Base-by-base conservation (phyloP, 73 alveolate genomes). In the Uronychia binucleata region DNA sequence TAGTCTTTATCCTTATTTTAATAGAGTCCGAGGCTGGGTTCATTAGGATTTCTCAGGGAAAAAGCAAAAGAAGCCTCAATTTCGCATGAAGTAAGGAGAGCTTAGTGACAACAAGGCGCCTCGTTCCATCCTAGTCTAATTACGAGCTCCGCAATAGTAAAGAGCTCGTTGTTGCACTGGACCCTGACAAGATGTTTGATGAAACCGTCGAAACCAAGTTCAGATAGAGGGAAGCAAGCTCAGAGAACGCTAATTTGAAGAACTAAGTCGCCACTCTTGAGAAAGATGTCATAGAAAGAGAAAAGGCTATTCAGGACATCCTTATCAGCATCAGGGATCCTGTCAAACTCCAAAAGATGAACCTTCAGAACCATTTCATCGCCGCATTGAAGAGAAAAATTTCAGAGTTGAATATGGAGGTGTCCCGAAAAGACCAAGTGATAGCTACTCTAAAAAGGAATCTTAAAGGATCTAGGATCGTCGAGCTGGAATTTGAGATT, bases 161-260 rank as follows among this genome's bases (percentile, higher is more conserved):
- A n/a, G n/a, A n/a, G n/a, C n/a, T n/a, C n/a, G n/a, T n/a, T n/a
- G n/a, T n/a, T n/a, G n/a, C n/a, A n/a, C n/a, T n/a, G n/a, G n/a
- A n/a, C n/a, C n/a, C n/a, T n/a, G 67, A 46, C 67, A 46, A 19
- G 19, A 5, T 46, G n/a, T 46, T 11, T 19, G 67, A 46, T 46
- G 67, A 46, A 46, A 46, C 67, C 5, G 19, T 46, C 5, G 19
- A 5, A 11, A 46, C 67, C 67, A 46, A 46, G 19, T 11, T 46
- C n/a, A 46, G 67, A 11, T 46, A 78, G 67, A 90, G 86, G 34
- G 26, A 57, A 0, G 33, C 81, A 34, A 67, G 79, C 34, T 93
- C 86, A 35, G 96, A 90, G 74, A 87, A 85, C 77, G 31, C 60
- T 34, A 90, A 46, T 79, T 90, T 90, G n/a, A 90, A 90, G 57